phyloP scores from a whole-genome alignment of 345 rosid species.

The Durio zibethinus region DNA sequence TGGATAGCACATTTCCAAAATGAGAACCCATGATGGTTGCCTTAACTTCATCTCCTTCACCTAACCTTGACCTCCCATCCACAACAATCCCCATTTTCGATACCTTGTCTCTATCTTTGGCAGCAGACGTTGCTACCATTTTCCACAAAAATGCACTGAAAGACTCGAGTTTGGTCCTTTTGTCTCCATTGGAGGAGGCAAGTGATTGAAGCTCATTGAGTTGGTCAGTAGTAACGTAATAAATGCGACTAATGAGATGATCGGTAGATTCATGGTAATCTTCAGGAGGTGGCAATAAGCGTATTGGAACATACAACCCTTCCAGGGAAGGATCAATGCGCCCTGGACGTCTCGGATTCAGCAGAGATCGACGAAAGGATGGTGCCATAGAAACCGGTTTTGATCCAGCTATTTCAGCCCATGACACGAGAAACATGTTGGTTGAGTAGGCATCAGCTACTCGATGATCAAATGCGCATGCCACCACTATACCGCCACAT shows the following conservation, averaged over 20 bases:
- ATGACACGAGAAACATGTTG: slow-evolving; percentile 62
- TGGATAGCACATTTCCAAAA: slow-evolving; percentile 62
- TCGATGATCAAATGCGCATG: slow-evolving; percentile 64
- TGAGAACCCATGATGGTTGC: slow-evolving; percentile 23
- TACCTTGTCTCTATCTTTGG: background rate
- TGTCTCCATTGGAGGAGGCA: slow-evolving; percentile 29
- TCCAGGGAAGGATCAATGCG: slow-evolving; percentile 25
- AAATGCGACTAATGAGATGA: slow-evolving; percentile 48
- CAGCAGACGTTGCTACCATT: slow-evolving; percentile 34
- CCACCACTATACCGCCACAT: slow-evolving; percentile 59
- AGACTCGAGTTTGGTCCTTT: slow-evolving; percentile 50
- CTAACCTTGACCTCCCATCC: slow-evolving; percentile 53
- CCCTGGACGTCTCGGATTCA: slow-evolving; percentile 46
- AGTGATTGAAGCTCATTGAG: slow-evolving; percentile 34
- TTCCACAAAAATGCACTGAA: slow-evolving; percentile 61
- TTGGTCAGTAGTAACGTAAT: slow-evolving; percentile 26
- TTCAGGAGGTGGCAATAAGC: slow-evolving; percentile 35
- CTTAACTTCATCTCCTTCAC: slow-evolving; percentile 1
- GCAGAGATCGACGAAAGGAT: slow-evolving; percentile 49
- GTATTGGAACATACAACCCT: slow-evolving; percentile 40
- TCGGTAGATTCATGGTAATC: background rate
- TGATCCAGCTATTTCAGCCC: slow-evolving; percentile 53
- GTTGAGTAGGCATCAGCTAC: slow-evolving; percentile 56
- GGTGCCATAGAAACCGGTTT: slow-evolving; percentile 32
- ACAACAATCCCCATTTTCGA: slow-evolving; percentile 57